phyloP scores from a whole-genome alignment of 1,284 basidiomycete species.

The Tylopilus orsonianus region DNA sequence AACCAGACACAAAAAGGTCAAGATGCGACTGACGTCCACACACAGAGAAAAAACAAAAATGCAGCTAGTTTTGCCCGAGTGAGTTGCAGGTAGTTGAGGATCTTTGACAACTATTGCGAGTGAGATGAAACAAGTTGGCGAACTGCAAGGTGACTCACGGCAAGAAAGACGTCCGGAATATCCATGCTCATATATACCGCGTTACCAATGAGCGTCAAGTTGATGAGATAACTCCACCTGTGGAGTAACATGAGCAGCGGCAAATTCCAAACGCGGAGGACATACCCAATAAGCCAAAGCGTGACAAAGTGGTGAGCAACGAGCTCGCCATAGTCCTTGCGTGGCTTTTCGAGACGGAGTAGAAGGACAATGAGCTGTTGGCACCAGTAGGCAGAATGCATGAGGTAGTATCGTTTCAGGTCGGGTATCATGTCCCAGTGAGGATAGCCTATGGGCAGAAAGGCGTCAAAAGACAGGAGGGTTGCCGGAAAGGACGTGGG shows the following conservation, averaged over 20 bases:
- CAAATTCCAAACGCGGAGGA: slow-evolving; percentile 5
- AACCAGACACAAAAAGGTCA: neutral
- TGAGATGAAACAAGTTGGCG: slow-evolving; percentile 6
- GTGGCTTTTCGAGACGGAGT: slow-evolving; percentile 87
- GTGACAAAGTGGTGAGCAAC: slow-evolving; percentile 91
- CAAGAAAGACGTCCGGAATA: slow-evolving; percentile 87
- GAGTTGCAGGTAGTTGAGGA: slow-evolving; percentile 82
- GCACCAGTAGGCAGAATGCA: slow-evolving; percentile 89
- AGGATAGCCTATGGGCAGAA: slow-evolving; percentile 66
- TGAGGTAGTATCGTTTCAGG: slow-evolving; percentile 91
- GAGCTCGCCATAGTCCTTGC: slow-evolving; percentile 89
- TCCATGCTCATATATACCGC: slow-evolving; percentile 98
- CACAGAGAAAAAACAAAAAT: slow-evolving; percentile 68
- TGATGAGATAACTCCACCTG: slow-evolving; percentile 87
- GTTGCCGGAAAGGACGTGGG: slow-evolving; percentile 7
- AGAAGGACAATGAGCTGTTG: slow-evolving; percentile 91
- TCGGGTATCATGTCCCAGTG: slow-evolving; percentile 85
- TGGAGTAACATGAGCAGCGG: slow-evolving; percentile 6
- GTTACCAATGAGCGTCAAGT: slow-evolving; percentile 87
- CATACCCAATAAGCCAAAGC: slow-evolving; percentile 88
- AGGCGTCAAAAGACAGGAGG: neutral
- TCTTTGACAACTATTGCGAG: slow-evolving; percentile 67
- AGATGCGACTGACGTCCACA: slow-evolving; percentile 75
- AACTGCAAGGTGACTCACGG: slow-evolving; percentile 50
- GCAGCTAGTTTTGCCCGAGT: slow-evolving; percentile 62